Evolutionary conservation across 768 basidiomycete species (phyloP).

Genomic region (Pholiota conissans): DNA sequence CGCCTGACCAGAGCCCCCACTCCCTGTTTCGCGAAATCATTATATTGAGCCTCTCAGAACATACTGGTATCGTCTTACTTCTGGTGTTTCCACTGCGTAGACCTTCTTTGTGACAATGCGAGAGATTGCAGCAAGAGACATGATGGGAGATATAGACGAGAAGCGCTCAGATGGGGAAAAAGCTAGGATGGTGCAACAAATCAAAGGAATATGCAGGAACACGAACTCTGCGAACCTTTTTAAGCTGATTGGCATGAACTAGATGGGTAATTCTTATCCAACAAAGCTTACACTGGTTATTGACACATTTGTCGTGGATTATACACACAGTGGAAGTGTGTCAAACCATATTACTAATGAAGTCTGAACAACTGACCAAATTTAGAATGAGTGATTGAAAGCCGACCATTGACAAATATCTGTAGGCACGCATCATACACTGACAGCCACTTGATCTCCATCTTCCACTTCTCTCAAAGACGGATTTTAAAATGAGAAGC

Average conservation of each 20-base stretch:
- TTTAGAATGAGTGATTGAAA: too few relatives aligned
- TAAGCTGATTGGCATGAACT: constrained; percentile 4
- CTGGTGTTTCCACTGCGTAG: constrained; percentile 70
- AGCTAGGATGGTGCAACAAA: constrained; percentile 1
- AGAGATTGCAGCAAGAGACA: constrained; percentile 42
- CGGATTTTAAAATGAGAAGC: too few relatives aligned
- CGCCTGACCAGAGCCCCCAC: constrained; percentile 82
- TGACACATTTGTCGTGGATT: background rate
- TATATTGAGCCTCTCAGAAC: background rate
- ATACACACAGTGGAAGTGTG: constrained; percentile 1
- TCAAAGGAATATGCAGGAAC: constrained; percentile 1
- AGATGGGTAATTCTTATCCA: background rate
- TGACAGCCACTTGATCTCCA: too few relatives aligned
- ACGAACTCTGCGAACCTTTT: constrained; percentile 4
- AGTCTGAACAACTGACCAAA: background rate
- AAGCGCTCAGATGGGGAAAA: constrained; percentile 5
- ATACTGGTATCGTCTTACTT: constrained; percentile 40
- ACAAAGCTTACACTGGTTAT: too few relatives aligned
- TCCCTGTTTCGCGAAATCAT: constrained; percentile 46
- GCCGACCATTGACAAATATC: too few relatives aligned
- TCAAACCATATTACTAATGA: constrained; percentile 4
- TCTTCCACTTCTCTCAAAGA: too few relatives aligned
- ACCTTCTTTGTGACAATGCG: constrained; percentile 78
- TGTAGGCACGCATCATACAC: too few relatives aligned
- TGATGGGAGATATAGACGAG: constrained; percentile 5